These are phyloP conservation scores for Leishmania arabica DNA, from an alignment of 208 protist genomes.

Conservation along the genomic window DNA sequence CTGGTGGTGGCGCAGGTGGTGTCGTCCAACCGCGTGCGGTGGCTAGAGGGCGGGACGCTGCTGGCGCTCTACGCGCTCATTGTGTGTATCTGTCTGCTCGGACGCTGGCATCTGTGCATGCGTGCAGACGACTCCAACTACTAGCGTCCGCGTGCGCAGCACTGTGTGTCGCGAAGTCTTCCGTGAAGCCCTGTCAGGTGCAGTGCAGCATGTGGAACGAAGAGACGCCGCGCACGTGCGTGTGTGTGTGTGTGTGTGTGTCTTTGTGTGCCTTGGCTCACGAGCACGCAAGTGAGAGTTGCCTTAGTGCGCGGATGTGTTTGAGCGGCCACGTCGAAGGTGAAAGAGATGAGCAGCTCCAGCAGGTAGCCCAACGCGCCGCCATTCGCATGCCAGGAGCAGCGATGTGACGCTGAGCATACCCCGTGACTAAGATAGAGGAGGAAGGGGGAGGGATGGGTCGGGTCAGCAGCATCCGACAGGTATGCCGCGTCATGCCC, in stretches of 20 bases:
- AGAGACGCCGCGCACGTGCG: not conserved
- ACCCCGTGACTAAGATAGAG: not conserved
- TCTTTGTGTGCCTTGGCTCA: not conserved
- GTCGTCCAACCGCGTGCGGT: slow-evolving; percentile 48
- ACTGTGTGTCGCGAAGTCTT: not conserved
- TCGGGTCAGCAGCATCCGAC: not conserved
- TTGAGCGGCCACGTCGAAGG: not conserved
- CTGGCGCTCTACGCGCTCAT: slow-evolving; percentile 58
- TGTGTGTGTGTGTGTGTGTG: not conserved
- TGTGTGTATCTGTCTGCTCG: slow-evolving; percentile 41
- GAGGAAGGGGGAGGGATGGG: not conserved
- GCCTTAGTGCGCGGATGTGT: not conserved
- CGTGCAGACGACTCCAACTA: not conserved
- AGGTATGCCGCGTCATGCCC: not conserved
- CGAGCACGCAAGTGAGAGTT: not conserved
- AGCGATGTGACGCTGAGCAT: not conserved
- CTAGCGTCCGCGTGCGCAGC: not conserved
- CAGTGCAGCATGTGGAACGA: not conserved
- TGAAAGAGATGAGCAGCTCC: not conserved
- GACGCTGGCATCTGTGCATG: slow-evolving; percentile 42
- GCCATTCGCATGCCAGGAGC: not conserved
- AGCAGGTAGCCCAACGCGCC: not conserved
- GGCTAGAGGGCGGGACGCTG: slow-evolving; percentile 72
- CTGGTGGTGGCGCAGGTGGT: slow-evolving; percentile 59
- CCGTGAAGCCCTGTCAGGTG: not conserved